Base-by-base conservation (phyloP, 805 yeast species). In the Hanseniaspora pseudoguilliermondii region DNA sequence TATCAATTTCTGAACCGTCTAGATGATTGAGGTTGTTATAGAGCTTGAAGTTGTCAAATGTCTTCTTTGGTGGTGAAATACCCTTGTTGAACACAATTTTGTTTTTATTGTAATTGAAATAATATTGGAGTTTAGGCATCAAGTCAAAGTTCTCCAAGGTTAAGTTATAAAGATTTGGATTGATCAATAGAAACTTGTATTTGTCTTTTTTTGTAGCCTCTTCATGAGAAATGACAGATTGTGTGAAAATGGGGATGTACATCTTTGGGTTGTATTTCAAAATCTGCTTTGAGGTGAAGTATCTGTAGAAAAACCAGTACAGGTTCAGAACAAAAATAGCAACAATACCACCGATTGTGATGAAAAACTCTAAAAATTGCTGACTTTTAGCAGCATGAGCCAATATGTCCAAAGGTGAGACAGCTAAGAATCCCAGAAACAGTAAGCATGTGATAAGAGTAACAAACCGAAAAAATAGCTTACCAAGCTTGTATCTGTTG, bases 341-440 rank as follows among this genome's bases (percentile, higher is more conserved):
- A 2, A 81, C 86, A 62, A 86, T 75, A 7, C 84, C 87, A 47
- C 81, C 78, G 8, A 86, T 80, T 21, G 89, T 86, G 58, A 90
- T 86, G 59, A 90, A 83, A 3, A 91, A 79, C 65, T 89, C 87
- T 9, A 65, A 86, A 72, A 1, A 86, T 93, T 61, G 85, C 79
- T 4, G 79, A 2, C 32, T 69, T 8, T 72, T 72, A 2, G 80
- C 72, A 6, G 82, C 78, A 63, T 78, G 82, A 0, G 75, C 74
- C 58, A 89, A 80, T 34, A 88, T 80, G 67, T 91, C 97, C 16
- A 88, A 78, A 0, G 95, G 95, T 0, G 91, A 72, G 9, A 84
- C 85, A 1, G 86, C 72, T 29, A 82, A 72, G 55, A 89, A 77
- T 0, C 82, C 86, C 21, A 84, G 61, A 55, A 77, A 71, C 0